These are phyloP conservation scores for Phymatotrichopsis omnivora DNA, from an alignment of 2,329 filamentous ascomycete genomes.

Conservation along the genomic window DNA sequence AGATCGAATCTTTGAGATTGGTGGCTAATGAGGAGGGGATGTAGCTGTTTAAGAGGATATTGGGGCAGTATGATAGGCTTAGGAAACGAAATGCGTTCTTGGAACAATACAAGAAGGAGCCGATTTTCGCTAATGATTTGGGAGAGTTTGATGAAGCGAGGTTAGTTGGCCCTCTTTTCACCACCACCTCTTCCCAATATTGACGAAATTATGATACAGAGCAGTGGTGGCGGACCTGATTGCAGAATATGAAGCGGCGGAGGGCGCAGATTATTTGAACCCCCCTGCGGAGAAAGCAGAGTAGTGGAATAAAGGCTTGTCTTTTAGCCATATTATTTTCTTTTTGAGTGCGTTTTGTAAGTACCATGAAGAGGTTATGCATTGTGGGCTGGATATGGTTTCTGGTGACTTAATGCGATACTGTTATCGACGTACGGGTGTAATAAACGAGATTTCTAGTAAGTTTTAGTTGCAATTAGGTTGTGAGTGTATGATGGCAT, in stretches of 20 bases:
- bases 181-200: background rate
- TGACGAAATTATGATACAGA: slow-evolving; percentile 13
- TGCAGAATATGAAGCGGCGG: slow-evolving; percentile 89
- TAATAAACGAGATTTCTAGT: too few relatives aligned
- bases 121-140: slow-evolving; percentile 82
- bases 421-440: too few relatives aligned
- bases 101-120: slow-evolving; percentile 91
- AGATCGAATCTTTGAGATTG: background rate
- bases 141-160: slow-evolving; percentile 92
- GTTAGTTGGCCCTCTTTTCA: slow-evolving; percentile 38
- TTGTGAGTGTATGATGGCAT: too few relatives aligned
- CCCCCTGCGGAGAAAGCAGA: slow-evolving; percentile 20
- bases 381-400: too few relatives aligned
- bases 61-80: slow-evolving; percentile 85
- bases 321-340: too few relatives aligned
- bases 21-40: background rate
- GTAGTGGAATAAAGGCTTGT: too few relatives aligned
- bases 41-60: slow-evolving; percentile 81
- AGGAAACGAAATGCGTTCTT: slow-evolving; percentile 95
- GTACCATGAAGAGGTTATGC: too few relatives aligned
- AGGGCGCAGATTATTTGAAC: slow-evolving; percentile 71
- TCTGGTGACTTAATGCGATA: too few relatives aligned
- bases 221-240: slow-evolving; percentile 79
- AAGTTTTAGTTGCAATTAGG: too few relatives aligned
- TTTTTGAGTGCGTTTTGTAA: too few relatives aligned